A percentile compares a stretch with the other conserved stretches of the same genome.
phyloP scores from a whole-genome alignment of 2,329 filamentous ascomycete genomes.

The Macrophomina tecta region DNA sequence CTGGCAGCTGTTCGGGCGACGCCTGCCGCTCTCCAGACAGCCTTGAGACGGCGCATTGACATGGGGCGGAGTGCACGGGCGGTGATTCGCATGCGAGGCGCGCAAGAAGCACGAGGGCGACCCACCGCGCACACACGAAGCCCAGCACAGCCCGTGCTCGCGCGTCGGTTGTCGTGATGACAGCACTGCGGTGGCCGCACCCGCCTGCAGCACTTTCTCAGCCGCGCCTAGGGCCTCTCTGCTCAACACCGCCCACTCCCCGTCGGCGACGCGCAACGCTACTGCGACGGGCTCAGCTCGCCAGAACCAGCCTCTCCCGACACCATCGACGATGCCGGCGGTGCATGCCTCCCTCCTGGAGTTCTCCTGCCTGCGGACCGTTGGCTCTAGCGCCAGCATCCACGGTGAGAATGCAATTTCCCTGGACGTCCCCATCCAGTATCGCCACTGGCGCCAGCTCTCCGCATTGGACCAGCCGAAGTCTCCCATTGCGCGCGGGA shows the following conservation, averaged over 20 bases:
- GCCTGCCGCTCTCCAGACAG: constrained; percentile 1
- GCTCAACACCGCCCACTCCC: not conserved
- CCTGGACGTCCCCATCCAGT: constrained; percentile 24
- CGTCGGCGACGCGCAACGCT: constrained; percentile 6
- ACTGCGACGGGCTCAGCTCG: constrained; percentile 7
- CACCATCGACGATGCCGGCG: constrained; percentile 12
- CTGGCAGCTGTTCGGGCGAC: not conserved
- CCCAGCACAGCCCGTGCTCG: constrained; percentile 1
- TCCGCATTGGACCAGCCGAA: not conserved
- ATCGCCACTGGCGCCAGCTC: constrained; percentile 18
- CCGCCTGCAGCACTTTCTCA: constrained; percentile 2
- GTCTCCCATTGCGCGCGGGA: constrained; percentile 10
- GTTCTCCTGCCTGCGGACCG: constrained; percentile 22
- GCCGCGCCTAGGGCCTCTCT: not conserved
- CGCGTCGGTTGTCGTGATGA: constrained; percentile 4
- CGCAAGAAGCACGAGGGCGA: constrained; percentile 9
- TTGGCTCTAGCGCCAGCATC: constrained; percentile 20
- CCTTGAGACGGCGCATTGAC: constrained; percentile 11
- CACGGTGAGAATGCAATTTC: constrained; percentile 27
- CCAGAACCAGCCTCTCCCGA: not conserved
- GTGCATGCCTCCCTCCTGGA: constrained; percentile 15
- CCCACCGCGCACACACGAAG: not conserved
- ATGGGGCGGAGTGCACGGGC: not conserved
- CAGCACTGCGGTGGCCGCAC: not conserved
- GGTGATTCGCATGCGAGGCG: constrained; percentile 18